Percentiles rank a stretch among this genome's conserved stretches.
These are phyloP conservation scores for Colletotrichum sp. DNA, from an alignment of 2,329 filamentous ascomycete genomes.

Conservation along the genomic window DNA sequence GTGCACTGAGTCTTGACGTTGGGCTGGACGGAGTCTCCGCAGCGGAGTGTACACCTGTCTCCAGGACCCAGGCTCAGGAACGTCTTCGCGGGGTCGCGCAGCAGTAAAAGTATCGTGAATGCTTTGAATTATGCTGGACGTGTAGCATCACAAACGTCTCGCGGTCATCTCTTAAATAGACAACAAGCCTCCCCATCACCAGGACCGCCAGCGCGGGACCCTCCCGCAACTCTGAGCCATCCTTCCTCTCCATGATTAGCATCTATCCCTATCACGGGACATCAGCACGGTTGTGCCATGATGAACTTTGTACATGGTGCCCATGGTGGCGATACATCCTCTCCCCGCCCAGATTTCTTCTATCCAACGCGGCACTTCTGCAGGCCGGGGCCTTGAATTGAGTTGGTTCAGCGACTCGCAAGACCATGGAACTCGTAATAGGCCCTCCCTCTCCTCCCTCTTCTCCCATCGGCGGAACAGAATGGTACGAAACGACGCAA, in stretches of 20 bases:
- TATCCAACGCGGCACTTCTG: not conserved
- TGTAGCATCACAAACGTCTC: slow-evolving; percentile 3
- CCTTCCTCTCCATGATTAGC: not conserved
- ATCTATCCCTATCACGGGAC: not conserved
- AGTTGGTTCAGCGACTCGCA: not conserved
- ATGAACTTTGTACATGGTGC: not conserved
- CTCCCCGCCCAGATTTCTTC: no score
- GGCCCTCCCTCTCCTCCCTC: not conserved
- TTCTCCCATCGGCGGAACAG: not conserved
- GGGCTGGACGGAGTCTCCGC: no score
- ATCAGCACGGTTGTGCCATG: not conserved
- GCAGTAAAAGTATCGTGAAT: not conserved
- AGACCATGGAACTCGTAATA: not conserved
- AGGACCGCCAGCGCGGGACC: not conserved
- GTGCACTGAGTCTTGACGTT: no score
- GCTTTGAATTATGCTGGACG: slow-evolving; percentile 6
- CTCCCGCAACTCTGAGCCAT: not conserved
- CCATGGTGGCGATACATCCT: not conserved
- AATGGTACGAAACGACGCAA: slow-evolving; percentile 1
- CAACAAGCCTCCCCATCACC: not conserved
- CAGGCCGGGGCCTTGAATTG: not conserved
- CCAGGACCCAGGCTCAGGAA: no score
- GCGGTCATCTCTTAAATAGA: not conserved
- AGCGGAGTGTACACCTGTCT: no score
- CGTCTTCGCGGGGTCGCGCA: no score